Evolutionary conservation across 2,329 filamentous ascomycete species (phyloP).

Genomic region (Fusarium sp.): DNA sequence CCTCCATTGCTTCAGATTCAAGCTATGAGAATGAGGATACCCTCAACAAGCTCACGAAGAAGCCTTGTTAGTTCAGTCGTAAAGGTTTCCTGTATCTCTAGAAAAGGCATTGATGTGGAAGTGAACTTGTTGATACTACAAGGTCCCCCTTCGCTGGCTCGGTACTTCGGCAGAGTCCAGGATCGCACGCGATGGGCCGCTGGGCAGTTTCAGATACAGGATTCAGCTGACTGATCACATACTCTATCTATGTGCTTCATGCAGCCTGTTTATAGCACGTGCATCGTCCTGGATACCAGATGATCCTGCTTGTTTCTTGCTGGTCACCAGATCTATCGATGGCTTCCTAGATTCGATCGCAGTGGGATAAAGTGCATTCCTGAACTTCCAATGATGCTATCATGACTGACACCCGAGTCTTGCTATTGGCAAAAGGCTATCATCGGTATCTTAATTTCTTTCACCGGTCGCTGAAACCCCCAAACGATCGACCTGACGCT

Average conservation of each 20-base stretch:
- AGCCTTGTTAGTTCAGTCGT: slow-evolving; percentile 12
- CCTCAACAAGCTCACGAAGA: not conserved
- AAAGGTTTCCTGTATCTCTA: slow-evolving; percentile 12
- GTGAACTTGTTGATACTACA: not conserved
- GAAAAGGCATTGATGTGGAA: not conserved
- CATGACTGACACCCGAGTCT: not conserved
- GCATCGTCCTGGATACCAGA: not conserved
- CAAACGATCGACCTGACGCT: slow-evolving; percentile 1
- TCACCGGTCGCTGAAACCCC: slow-evolving; percentile 14
- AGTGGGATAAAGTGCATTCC: not conserved
- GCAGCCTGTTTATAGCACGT: slow-evolving; percentile 4
- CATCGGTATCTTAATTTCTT: slow-evolving; percentile 1
- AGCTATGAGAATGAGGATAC: accelerated
- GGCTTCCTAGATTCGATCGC: not conserved
- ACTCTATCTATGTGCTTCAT: slow-evolving; percentile 8
- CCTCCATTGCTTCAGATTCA: not conserved
- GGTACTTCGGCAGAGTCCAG: not conserved
- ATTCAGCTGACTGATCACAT: slow-evolving; percentile 12
- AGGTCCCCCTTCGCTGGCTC: not conserved
- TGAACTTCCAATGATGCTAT: not conserved
- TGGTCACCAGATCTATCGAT: not conserved
- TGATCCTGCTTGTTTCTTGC: not conserved
- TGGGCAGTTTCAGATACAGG: not conserved
- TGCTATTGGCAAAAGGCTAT: not conserved
- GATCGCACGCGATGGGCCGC: not conserved